Evolutionary conservation across 805 yeast species (phyloP), one percentile per base, ranked within the genome.

Genomic region (Myxozyma geophila): DNA sequence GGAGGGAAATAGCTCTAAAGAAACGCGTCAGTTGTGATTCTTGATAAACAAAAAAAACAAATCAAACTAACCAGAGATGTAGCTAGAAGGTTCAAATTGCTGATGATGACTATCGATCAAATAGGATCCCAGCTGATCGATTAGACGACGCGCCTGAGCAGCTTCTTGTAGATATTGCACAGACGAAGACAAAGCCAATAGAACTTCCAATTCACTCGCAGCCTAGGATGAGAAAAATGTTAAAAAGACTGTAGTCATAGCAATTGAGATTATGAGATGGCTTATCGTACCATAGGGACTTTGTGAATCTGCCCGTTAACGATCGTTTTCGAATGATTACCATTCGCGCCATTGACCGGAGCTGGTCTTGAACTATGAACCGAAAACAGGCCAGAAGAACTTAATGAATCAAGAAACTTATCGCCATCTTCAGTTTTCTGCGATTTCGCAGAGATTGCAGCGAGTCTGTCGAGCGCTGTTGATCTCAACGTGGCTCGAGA

Each of bases 131-230:
- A 87, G 77, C 62, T 83, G 81, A 7, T 75, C 74, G n/a, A 82
- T 70, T 40, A 86, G 71, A 9, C 75, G 62, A 13, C 74, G 70
- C 4, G 83, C 87, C 49, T 82, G 83, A 6, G 67, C 70, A 28
- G 72, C 72, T 59, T 76, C 78, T 60, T 72, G 72, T 59, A 80
- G 70, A 40, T 68, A 67, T 2, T 71, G 66, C 7, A 84, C 78
- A 13, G 84, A 76, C 35, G 77, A 77, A 64, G 87, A 83, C 35
- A 88, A 74, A 0, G 90, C 88, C 51, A 82, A 68, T 63, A 87
- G 76, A 5, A 82, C 80, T 66, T 87, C 89, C 62, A 79, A 78
- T 71, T 82, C 83, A 8, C 70, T 70, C 63, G 62, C 49, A 48
- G 62, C 39, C 64, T 65, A 17, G 15, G 35, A 17, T 50, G 17